Conservation (phyloP, 345 rosid species). For the Eucalyptus erythrocorys region DNA sequence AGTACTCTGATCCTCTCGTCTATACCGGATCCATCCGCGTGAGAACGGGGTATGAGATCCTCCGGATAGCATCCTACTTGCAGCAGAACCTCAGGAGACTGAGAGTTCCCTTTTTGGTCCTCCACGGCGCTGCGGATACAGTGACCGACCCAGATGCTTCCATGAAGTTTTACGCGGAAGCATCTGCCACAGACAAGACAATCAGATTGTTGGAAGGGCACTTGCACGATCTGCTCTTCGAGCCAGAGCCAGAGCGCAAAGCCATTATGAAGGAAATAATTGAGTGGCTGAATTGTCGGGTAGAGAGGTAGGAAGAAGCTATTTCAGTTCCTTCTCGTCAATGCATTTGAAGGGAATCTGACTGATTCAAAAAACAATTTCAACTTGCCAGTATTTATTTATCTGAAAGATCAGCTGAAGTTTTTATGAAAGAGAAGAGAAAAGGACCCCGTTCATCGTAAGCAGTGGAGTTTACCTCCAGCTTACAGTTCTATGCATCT, state of each 20-base stretch:
- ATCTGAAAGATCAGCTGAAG: not conserved
- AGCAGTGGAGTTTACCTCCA: not conserved
- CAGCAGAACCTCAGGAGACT: conserved; percentile 51
- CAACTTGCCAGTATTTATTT: not conserved
- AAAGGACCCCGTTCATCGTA: not conserved
- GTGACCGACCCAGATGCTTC: conserved; percentile 83
- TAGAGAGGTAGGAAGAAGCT: not conserved
- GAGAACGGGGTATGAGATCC: conserved; percentile 88
- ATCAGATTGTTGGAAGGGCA: conserved; percentile 62
- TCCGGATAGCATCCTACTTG: conserved; percentile 55
- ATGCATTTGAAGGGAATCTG: not conserved
- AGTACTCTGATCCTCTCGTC: conserved; percentile 87
- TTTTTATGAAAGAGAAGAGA: not conserved
- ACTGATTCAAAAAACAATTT: not conserved
- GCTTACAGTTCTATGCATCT: not conserved
- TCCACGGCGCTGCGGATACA: conserved; percentile 77
- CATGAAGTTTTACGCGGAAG: conserved; percentile 46
- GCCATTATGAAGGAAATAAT: conserved; percentile 49
- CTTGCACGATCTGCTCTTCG: conserved; percentile 82
- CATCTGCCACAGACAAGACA: conserved; percentile 64
- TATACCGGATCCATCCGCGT: conserved; percentile 80
- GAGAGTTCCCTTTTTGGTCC: conserved; percentile 65
- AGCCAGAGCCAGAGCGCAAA: conserved; percentile 76
- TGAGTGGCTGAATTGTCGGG: conserved; percentile 38
- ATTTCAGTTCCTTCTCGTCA: not conserved